Base-by-base conservation (phyloP, 257 asterid genomes). In the Ilex asprella region DNA sequence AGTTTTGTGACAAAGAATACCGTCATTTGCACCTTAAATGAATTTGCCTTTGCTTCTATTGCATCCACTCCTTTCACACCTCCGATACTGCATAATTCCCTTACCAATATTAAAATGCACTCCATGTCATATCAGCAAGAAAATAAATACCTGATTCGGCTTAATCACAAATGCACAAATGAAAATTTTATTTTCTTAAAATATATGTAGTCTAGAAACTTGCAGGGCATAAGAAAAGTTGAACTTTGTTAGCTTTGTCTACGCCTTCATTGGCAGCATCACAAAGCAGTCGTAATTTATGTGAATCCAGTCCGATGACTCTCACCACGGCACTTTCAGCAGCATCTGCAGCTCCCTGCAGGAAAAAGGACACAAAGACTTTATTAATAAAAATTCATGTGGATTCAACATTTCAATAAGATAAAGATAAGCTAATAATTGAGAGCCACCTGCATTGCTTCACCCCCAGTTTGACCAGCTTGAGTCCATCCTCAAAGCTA, bases 31-130 rank as follows among this genome's bases (percentile, higher is more conserved):
- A 97, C 99, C 79, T 92, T 92, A 67, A 92, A 92, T 7, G 99
- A 86, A 62, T 89, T 92, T 39, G 97, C 95, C 81, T 89, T 92
- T 41, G 97, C 93, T 81, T 89, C 96, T 64, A 92, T 89, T n/a
- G 94, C 96, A 82, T 89, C 97, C 59, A 93, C 79, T 68, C 99
- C 99, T 84, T 85, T 89, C 54, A 89, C 74, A 51, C 99, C 99
- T 64, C 99, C 99, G 99, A 93, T 62, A 93, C 99, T 3, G 92
- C 99, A 68, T 93, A 93, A 75, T 89, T 93, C 67, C 97, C 99
- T 96, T 92, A 61, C 21, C 63, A 76, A 59, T 74, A 56, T 49
- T 31, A 58, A 3, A 29, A 57, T 2, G 59, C 55, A 62, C 41
- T 61, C 46, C 51, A 31, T 53, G 16, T 47, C 29, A 50, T 0